A percentile compares a stretch with the other conserved stretches of the same genome.
phyloP scores from a whole-genome alignment of 352 stramenopile genomes.

The Pythium volutum region DNA sequence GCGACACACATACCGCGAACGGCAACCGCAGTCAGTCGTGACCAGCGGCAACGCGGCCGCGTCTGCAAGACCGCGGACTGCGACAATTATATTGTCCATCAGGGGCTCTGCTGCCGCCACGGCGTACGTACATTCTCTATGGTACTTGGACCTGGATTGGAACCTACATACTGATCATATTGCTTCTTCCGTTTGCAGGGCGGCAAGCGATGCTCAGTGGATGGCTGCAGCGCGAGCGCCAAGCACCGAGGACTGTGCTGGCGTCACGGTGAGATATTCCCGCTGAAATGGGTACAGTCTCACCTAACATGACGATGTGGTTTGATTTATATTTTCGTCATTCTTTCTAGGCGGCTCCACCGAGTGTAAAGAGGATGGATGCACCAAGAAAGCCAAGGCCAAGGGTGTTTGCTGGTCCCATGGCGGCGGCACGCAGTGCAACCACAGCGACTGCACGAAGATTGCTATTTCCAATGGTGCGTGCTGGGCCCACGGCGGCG shows the following conservation, averaged over 20 bases:
- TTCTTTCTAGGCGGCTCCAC: conserved; percentile 31
- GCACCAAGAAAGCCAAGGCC: conserved; percentile 34
- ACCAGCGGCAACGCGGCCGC: conserved; percentile 28
- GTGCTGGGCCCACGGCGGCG: conserved; percentile 17
- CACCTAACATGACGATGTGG: too few relatives aligned
- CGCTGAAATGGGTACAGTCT: background rate
- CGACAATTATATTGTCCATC: conserved; percentile 47
- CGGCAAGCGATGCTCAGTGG: conserved; percentile 34
- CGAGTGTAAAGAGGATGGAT: conserved; percentile 36
- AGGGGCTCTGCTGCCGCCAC: conserved; percentile 41
- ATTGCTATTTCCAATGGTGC: conserved; percentile 19
- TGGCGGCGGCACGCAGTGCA: conserved; percentile 40
- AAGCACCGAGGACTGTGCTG: conserved; percentile 39
- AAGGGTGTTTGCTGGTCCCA: conserved; percentile 46
- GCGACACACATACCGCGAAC: too few relatives aligned
- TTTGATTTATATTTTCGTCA: background rate
- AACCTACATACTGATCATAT: background rate
- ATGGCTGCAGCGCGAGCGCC: conserved; percentile 33
- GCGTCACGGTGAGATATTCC: conserved; percentile 27
- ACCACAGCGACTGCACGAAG: conserved; percentile 22
- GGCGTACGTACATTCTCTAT: conserved; percentile 23
- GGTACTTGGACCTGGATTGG: background rate
- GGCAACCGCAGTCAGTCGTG: too few relatives aligned
- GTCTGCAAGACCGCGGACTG: conserved; percentile 33
- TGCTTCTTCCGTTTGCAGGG: conserved; percentile 22